Base-by-base conservation (phyloP, 805 yeast species). In the Torulaspora gathmanii region DNA sequence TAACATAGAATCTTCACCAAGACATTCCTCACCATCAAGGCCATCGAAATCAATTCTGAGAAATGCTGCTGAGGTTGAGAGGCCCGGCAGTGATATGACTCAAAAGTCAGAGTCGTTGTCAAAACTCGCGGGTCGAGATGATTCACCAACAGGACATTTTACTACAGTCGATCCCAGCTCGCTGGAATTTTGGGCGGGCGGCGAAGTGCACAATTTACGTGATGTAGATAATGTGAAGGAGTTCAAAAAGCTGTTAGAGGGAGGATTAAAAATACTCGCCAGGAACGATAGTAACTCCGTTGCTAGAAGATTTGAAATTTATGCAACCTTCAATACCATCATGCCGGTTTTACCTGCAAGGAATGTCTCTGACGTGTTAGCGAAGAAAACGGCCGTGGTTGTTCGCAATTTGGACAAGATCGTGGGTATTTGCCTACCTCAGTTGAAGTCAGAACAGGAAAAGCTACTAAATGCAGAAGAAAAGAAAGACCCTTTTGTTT, bases 241-340 rank as follows among this genome's bases (percentile, higher is more conserved):
- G 37, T 63, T 57, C 33, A 50, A 40, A 25, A 43, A 40, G 7
- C 49, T 62, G 8, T 36, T 61, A 3, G 51, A 46, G 10, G 65
- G 67, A 19, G 68, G 66, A 3, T 20, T 61, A 12, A 26, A 45
- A 12, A 44, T 58, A 9, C 40, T 63, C 23, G 37, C 49, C n/a
- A 31, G 35, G 2, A 33, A 33, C 6, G 39, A 36, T 2, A 42
- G 44, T 11, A 37, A 35, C 2, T 35, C 20, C 11, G 34, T 26
- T 11, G 27, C 50, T 3, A 49, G 54, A 20, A 47, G 55, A 12
- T 63, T 60, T 43, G 68, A 63, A 48, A 46, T 63, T 20, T 63
- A 60, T 46, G 67, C 67, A 2, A 62, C 68, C 2, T 56, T 63
- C 35, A 62, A 61, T 35, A 60, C 57, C 38, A 56, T 63, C 10